Conservation (phyloP, 805 yeast species). For the Spathaspora sp. region DNA sequence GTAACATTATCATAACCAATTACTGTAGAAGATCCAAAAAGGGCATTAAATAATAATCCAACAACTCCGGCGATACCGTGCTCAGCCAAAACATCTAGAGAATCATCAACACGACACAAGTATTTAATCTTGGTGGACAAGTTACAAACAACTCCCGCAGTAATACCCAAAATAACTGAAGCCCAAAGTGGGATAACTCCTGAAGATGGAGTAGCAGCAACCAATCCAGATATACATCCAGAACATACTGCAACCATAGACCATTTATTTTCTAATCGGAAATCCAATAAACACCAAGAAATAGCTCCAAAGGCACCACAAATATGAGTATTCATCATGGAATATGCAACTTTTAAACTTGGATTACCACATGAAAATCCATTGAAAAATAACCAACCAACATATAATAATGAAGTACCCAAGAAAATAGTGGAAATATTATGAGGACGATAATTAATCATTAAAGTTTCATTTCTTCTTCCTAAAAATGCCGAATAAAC, state of each 20-base stretch:
- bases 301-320: conserved; percentile 89
- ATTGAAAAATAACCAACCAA: conserved; percentile 96
- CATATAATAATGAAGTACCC: conserved; percentile 85
- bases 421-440: conserved; percentile 87
- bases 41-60: conserved; percentile 83
- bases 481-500: conserved; percentile 82
- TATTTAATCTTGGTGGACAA: conserved; percentile 85
- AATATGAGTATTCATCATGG: conserved; percentile 87
- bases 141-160: conserved; percentile 82
- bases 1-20: conserved; percentile 88
- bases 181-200: conserved; percentile 93
- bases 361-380: conserved; percentile 87
- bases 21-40: conserved; percentile 84
- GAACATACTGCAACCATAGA: conserved; percentile 94
- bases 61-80: conserved; percentile 96
- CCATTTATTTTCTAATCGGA: conserved; percentile 84
- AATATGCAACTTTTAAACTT: conserved; percentile 77
- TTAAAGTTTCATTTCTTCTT: conserved; percentile 66
- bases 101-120: conserved; percentile 79
- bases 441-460: conserved; percentile 91
- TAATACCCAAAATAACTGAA: conserved; percentile 77
- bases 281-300: conserved; percentile 90
- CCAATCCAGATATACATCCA: conserved; percentile 92
- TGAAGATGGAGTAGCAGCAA: conserved; percentile 94
- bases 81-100: conserved; percentile 95